Conservation (phyloP, 1,139 yeast species). For the Kurtzmaniella quercitrusa region DNA sequence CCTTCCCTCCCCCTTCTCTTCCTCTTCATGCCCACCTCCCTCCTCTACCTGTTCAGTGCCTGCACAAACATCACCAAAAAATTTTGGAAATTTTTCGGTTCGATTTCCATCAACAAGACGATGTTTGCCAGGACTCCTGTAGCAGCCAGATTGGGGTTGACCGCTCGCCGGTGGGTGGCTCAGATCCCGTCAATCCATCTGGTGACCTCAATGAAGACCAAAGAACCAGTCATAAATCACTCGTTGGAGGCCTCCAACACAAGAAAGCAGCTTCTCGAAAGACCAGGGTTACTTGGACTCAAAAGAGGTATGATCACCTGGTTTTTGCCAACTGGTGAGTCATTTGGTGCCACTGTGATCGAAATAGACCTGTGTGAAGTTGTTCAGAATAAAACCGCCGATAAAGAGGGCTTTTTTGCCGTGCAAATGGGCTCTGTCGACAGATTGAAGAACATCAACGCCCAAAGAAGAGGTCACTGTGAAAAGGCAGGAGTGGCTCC, state of each 20-base stretch:
- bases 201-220: conserved; percentile 42
- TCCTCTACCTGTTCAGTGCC: neutral
- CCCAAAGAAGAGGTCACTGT: conserved; percentile 72
- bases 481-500: conserved; percentile 82
- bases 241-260: conserved; percentile 53
- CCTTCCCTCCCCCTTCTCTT: neutral
- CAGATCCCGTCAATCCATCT: conserved; percentile 52
- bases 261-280: conserved; percentile 62
- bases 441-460: conserved; percentile 59
- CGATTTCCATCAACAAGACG: neutral
- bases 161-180: conserved; percentile 35
- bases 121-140: conserved; percentile 1
- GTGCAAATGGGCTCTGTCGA: conserved; percentile 87
- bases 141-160: conserved; percentile 3
- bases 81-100: neutral
- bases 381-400: conserved; percentile 60
- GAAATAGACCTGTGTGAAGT: conserved; percentile 91
- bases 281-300: conserved; percentile 82
- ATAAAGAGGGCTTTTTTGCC: conserved; percentile 74
- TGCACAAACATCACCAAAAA: neutral
- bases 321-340: conserved; percentile 66
- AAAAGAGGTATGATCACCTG: conserved; percentile 91
- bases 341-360: conserved; percentile 75
- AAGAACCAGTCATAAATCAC: conserved; percentile 46
- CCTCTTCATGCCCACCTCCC: neutral